phyloP scores from a whole-genome alignment of 176 grass and related monocot species.

The Cocos nucifera region DNA sequence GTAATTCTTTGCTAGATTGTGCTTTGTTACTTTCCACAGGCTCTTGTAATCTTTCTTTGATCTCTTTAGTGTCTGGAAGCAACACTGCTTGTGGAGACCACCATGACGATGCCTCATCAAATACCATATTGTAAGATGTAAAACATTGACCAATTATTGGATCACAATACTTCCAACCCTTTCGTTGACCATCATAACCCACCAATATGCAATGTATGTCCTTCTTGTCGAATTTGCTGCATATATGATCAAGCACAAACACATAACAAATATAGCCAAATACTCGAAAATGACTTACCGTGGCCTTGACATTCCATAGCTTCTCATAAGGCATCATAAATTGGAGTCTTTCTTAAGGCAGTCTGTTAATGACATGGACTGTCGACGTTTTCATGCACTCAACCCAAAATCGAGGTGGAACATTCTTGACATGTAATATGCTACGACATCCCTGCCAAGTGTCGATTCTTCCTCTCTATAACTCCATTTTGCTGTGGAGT shows the following conservation, averaged over 20 bases:
- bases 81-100: neutral
- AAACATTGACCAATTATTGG: neutral
- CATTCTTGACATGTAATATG: neutral
- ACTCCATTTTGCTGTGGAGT: neutral
- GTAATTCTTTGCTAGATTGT: no score
- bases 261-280: neutral
- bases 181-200: neutral
- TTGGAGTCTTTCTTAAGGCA: neutral
- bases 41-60: no score
- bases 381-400: neutral
- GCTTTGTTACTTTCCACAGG: no score
- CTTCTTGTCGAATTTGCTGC: neutral
- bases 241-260: neutral
- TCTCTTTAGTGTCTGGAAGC: no score
- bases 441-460: neutral
- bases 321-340: neutral
- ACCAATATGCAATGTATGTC: neutral
- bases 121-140: neutral
- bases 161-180: neutral
- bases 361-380: neutral
- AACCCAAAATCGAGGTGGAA: neutral
- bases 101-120: neutral
- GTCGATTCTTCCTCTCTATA: neutral
- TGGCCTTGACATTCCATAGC: neutral
- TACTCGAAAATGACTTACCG: neutral